Conservation (phyloP, 495 filamentous ascomycete genomes). For the Hyphodiscus hymeniophilus region DNA sequence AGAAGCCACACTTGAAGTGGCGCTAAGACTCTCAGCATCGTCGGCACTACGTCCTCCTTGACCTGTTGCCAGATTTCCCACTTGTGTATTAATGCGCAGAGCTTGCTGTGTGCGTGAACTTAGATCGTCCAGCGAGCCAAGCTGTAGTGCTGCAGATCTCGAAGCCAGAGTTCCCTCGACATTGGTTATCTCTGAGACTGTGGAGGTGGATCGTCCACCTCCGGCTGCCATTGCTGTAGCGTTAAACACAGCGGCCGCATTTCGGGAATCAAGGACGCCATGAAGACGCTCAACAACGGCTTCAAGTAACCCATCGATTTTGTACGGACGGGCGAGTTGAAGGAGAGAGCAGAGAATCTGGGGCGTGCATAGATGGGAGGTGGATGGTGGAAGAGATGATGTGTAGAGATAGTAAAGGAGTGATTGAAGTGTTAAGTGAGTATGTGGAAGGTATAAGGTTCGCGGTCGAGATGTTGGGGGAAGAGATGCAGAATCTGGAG, state of each 20-base stretch:
- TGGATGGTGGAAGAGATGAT: constrained; percentile 67
- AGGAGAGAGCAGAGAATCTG: constrained; percentile 93
- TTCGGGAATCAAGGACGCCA: constrained; percentile 79
- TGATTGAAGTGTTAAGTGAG: constrained; percentile 75
- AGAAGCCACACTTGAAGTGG: constrained; percentile 34
- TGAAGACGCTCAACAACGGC: constrained; percentile 88
- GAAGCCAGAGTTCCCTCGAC: not conserved
- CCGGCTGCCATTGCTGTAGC: constrained; percentile 97
- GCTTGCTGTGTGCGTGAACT: constrained; percentile 14
- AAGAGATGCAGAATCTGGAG: constrained; percentile 37
- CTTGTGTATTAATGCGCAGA: constrained; percentile 25
- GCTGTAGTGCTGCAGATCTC: constrained; percentile 2
- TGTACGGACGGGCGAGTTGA: constrained; percentile 88
- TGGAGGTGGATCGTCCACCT: constrained; percentile 52
- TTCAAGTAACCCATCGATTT: constrained; percentile 85
- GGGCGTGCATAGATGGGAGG: constrained; percentile 77
- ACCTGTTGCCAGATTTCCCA: constrained; percentile 16
- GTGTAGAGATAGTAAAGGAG: constrained; percentile 92
- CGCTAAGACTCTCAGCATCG: constrained; percentile 29
- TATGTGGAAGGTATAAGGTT: constrained; percentile 89
- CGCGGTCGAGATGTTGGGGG: constrained; percentile 69
- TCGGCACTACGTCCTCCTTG: constrained; percentile 24
- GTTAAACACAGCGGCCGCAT: constrained; percentile 96
- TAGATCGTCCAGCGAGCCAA: constrained; percentile 4
- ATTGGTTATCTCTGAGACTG: constrained; percentile 1